phyloP scores from a whole-genome alignment of 768 basidiomycete genomes.

The Kwoniella sp. region DNA sequence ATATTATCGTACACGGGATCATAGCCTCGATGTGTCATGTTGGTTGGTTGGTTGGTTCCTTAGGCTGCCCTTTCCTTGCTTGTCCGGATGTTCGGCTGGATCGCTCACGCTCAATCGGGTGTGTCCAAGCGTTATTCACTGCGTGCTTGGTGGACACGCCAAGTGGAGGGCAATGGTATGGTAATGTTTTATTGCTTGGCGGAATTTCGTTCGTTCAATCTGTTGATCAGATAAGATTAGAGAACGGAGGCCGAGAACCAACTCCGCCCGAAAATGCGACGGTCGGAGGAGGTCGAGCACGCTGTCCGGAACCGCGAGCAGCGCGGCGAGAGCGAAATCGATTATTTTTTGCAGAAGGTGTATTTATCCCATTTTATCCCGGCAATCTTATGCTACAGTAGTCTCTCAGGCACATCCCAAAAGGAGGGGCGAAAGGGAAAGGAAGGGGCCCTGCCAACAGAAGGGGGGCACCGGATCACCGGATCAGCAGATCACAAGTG shows the following conservation, averaged over 20 bases:
- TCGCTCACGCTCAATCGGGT: no score
- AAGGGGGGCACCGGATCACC: not conserved
- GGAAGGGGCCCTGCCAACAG: no score
- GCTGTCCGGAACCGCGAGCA: not conserved
- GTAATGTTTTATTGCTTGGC: not conserved
- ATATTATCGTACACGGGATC: not conserved
- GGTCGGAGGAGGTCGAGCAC: not conserved
- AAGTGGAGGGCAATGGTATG: not conserved
- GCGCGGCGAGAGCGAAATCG: not conserved
- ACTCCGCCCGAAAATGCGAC: no score
- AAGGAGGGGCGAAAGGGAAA: not conserved
- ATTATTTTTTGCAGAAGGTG: not conserved
- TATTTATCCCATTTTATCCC: not conserved
- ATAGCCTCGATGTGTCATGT: not conserved
- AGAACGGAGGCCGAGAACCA: not conserved
- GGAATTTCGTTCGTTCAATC: no score
- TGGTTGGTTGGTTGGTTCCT: not conserved
- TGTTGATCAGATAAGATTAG: no score
- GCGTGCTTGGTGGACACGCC: not conserved
- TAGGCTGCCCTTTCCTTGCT: no score
- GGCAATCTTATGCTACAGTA: not conserved
- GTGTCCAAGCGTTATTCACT: no score
- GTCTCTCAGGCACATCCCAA: not conserved
- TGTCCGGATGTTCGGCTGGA: not conserved
- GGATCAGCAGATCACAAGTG: not conserved